phyloP scores from a whole-genome alignment of 805 yeast genomes.

The Candida orba region DNA sequence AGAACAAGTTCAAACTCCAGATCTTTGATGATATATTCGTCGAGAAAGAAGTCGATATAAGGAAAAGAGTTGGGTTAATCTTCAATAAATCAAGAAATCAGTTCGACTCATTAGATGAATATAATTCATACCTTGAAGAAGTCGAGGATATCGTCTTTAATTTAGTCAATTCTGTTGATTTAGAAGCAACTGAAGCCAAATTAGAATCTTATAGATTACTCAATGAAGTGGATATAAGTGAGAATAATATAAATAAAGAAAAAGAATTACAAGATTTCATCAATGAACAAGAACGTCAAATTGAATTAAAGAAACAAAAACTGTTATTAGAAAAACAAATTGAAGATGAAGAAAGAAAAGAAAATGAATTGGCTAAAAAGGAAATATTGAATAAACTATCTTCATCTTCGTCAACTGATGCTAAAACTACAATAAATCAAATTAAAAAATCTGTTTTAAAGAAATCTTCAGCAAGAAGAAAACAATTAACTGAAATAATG shows the following conservation, averaged over 20 bases:
- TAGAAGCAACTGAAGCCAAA: constrained; percentile 59
- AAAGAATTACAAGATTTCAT: constrained; percentile 63
- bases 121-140: constrained; percentile 74
- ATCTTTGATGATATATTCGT: constrained; percentile 85
- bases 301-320: constrained; percentile 48
- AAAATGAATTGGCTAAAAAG: constrained; percentile 47
- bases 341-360: constrained; percentile 48
- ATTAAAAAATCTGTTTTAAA: constrained; percentile 49
- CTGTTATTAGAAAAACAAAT: constrained; percentile 54
- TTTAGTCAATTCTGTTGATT: constrained; percentile 61
- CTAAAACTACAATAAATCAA: constrained; percentile 43
- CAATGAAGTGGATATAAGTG: constrained; percentile 67
- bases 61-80: constrained; percentile 68
- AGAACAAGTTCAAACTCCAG: constrained; percentile 86
- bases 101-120: constrained; percentile 52
- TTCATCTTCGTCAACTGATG: constrained; percentile 28
- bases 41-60: constrained; percentile 86
- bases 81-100: constrained; percentile 78
- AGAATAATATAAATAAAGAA: constrained; percentile 66
- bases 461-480: constrained; percentile 58
- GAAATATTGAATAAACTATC: constrained; percentile 50
- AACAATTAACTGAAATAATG: constrained; percentile 35
- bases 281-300: constrained; percentile 60
- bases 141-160: constrained; percentile 78
- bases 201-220: constrained; percentile 62